Evolutionary conservation across 78 protist species (phyloP), one percentile per base, ranked within the genome.

Genomic region (Ministeria vibrans): DNA sequence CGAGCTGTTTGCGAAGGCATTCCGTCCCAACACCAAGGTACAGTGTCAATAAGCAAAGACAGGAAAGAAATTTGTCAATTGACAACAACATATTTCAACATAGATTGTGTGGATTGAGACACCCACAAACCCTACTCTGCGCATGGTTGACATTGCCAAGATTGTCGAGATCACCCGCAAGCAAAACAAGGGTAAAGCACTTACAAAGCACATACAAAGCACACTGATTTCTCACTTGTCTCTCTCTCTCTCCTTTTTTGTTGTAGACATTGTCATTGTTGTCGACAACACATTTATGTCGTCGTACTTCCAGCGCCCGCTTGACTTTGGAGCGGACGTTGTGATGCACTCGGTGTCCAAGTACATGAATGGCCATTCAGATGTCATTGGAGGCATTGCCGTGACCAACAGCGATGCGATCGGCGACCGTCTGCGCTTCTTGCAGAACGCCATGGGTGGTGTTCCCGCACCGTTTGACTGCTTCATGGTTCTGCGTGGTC

Each of bases 261-360:
- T n/a, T n/a, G n/a, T n/a, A n/a, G 61, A 61, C 38, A 76, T 43
- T 32, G 0, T 85, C 32, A 1, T 49, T n/a, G 62, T 61, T 23
- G 80, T 86, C 34, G 90, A 86, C 83, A 78, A 75, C 82, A 73
- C 85, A 18, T 74, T 86, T 46, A 55, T 86, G 86, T 51, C 93
- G 43, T 62, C 88, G 25, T 51, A 70, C 73, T 75, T 83, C 43
- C 81, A 74, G 49, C 11, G 42, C 34, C 93, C 93, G 66, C 64
- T 85, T 15, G 71, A 43, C n/a, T 82, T 83, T 38, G 95, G 95
- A n/a, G 92, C 86, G 45, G 92, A 88, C 62, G 61, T 88, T 23
- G 88, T 82, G 28, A n/a, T 86, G 30, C 82, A 81, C 71, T 85
- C 91, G 0, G 82, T 81, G 39, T 87, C 95, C 41, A 92, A 92